These are phyloP conservation scores for Xylaria bambusicola DNA, from an alignment of 495 filamentous ascomycete species.

Conservation along the genomic window DNA sequence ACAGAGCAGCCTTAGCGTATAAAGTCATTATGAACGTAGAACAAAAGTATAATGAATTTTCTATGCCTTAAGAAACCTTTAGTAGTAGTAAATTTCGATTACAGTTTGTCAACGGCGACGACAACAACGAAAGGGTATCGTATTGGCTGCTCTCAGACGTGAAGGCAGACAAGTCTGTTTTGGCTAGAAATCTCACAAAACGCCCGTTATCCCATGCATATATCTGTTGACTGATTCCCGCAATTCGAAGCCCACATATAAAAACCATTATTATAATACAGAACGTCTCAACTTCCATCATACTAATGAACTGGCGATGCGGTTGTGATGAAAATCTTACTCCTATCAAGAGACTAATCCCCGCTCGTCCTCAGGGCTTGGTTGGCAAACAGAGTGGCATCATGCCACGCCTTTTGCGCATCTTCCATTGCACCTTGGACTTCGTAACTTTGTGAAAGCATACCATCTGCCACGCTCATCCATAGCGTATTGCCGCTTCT, in stretches of 20 bases:
- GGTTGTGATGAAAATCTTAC: neutral
- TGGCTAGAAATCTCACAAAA: neutral
- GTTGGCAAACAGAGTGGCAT: constrained; percentile 32
- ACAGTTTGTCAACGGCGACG: neutral
- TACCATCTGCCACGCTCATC: constrained; percentile 80
- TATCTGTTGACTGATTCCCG: neutral
- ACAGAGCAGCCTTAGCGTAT: too few species aligned
- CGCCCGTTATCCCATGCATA: constrained; percentile 13
- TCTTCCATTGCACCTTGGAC: constrained; percentile 68
- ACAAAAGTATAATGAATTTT: too few species aligned
- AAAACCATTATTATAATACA: constrained; percentile 14
- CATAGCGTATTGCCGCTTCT: constrained; percentile 77
- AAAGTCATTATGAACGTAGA: too few species aligned
- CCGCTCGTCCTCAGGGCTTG: constrained; percentile 28
- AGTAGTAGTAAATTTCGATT: too few species aligned
- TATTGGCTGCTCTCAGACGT: neutral
- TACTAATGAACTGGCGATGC: neutral
- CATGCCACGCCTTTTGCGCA: constrained; percentile 44
- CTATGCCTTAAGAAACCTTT: neutral
- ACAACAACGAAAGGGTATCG: constrained; percentile 17
- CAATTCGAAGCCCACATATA: neutral
- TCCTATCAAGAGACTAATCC: constrained; percentile 4
- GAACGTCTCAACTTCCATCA: neutral
- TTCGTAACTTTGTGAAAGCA: constrained; percentile 74
- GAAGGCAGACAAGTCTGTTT: constrained; percentile 5